phyloP scores from a whole-genome alignment of 2,329 filamentous ascomycete species.

The Mycosphaerelloides madeirae region DNA sequence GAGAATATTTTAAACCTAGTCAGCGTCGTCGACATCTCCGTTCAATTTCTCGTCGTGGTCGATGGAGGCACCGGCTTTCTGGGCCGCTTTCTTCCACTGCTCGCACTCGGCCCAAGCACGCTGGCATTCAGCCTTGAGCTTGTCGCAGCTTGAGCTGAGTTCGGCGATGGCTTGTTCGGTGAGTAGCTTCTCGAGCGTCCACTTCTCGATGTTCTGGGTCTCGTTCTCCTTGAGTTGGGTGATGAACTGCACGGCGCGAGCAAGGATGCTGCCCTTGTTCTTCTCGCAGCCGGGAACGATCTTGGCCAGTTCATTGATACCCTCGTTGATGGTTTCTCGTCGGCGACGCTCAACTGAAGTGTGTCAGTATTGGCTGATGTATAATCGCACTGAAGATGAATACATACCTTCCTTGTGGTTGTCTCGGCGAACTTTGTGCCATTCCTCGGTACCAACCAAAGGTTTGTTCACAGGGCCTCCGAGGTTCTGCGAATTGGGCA shows the following conservation, averaged over 20 bases:
- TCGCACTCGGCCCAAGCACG: slow-evolving; percentile 72
- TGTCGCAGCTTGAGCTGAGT: slow-evolving; percentile 80
- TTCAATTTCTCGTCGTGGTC: slow-evolving; percentile 20
- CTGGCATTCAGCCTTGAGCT: slow-evolving; percentile 75
- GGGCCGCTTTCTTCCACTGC: slow-evolving; percentile 63
- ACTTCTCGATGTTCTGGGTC: slow-evolving; percentile 88
- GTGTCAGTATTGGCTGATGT: slow-evolving; percentile 8
- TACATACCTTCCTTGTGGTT: slow-evolving; percentile 94
- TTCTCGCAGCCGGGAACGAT: slow-evolving; percentile 97
- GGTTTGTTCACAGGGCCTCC: slow-evolving; percentile 57
- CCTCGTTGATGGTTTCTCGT: slow-evolving; percentile 97
- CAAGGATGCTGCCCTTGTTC: slow-evolving; percentile 95
- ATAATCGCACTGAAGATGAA: background rate
- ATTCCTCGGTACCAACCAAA: slow-evolving; percentile 90
- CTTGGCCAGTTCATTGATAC: slow-evolving; percentile 95
- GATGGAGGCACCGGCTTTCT: slow-evolving; percentile 27
- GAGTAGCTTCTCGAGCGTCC: slow-evolving; percentile 84
- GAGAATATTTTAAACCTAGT: slow-evolving; percentile 2
- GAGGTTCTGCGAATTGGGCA: slow-evolving; percentile 40
- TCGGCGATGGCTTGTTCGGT: slow-evolving; percentile 87
- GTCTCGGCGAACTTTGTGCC: slow-evolving; percentile 95
- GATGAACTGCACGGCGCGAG: slow-evolving; percentile 91
- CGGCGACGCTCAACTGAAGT: slow-evolving; percentile 82
- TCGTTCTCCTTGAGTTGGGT: slow-evolving; percentile 92
- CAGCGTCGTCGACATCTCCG: slow-evolving; percentile 13